Percentiles rank a stretch among this genome's conserved stretches.
phyloP scores from a whole-genome alignment of 2,329 filamentous ascomycete species.

The Sordariomycetes sp. region DNA sequence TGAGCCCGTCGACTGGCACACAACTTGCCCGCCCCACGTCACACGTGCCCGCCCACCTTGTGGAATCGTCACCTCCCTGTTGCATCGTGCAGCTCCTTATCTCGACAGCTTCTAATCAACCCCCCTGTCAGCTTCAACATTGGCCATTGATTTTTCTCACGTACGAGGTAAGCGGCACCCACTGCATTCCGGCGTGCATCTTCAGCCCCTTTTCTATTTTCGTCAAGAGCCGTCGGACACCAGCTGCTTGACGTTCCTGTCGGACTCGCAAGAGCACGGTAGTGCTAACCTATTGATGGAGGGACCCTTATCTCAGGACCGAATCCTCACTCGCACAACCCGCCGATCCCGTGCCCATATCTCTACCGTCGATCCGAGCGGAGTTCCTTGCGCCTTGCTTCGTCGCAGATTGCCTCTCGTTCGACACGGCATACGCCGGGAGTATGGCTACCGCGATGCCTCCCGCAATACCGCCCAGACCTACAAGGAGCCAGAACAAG shows the following conservation, averaged over 20 bases:
- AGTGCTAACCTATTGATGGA: neutral
- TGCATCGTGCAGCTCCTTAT: neutral
- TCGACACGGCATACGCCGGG: neutral
- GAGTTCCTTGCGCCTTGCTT: conserved; percentile 7
- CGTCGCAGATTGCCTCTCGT: neutral
- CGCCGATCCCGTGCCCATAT: neutral
- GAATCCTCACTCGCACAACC: neutral
- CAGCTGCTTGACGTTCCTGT: neutral
- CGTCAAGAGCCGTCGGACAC: neutral
- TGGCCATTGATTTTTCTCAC: neutral
- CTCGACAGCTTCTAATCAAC: neutral
- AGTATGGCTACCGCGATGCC: conserved; percentile 36
- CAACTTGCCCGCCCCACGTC: neutral
- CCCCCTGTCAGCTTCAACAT: neutral
- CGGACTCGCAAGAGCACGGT: neutral
- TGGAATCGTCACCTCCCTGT: neutral
- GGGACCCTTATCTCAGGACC: neutral
- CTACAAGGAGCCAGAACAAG: conserved; percentile 34
- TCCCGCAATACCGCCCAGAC: conserved; percentile 44
- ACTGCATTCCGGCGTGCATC: neutral
- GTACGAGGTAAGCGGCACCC: neutral
- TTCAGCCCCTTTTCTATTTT: neutral
- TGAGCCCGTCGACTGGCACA: neutral
- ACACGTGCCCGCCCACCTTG: no score
- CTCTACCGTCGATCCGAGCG: neutral